Conservation (phyloP, 352 stramenopile species). For the Saprolegnia diclina region DNA sequence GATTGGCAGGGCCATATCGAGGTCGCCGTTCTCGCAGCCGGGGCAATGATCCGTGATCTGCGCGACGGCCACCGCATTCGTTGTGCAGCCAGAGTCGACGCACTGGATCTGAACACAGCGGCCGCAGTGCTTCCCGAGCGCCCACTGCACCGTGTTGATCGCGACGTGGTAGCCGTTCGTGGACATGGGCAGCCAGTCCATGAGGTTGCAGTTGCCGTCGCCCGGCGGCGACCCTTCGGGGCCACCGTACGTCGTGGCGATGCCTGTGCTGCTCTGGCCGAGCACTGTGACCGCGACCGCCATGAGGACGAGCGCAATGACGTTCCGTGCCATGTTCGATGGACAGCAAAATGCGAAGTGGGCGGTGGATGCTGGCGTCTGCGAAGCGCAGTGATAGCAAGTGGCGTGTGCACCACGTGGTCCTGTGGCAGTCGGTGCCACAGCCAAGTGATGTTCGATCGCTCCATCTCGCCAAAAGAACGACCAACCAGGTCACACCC, state of each 20-base stretch:
- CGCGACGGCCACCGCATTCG: slow-evolving; percentile 25
- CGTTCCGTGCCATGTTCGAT: not conserved
- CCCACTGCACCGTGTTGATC: slow-evolving; percentile 46
- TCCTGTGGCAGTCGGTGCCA: too few relatives aligned
- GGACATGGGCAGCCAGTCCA: slow-evolving; percentile 40
- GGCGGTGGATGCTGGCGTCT: not conserved
- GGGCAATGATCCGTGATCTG: slow-evolving; percentile 39
- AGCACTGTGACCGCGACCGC: not conserved
- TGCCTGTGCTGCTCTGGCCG: slow-evolving; percentile 28
- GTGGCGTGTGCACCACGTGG: too few relatives aligned
- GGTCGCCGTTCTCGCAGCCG: slow-evolving; percentile 36
- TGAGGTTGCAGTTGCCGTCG: slow-evolving; percentile 62
- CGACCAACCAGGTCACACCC: too few relatives aligned
- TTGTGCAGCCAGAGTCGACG: slow-evolving; percentile 30
- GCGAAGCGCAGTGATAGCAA: not conserved
- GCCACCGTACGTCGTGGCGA: slow-evolving; percentile 46
- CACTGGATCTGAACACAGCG: slow-evolving; percentile 41
- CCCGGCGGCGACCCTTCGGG: slow-evolving; percentile 29
- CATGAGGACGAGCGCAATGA: not conserved
- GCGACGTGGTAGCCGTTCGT: slow-evolving; percentile 43
- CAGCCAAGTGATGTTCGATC: too few relatives aligned
- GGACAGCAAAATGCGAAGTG: not conserved
- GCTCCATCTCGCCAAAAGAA: too few relatives aligned
- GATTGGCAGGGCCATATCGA: slow-evolving; percentile 34
- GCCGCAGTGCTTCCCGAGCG: slow-evolving; percentile 40